phyloP scores from a whole-genome alignment of 768 basidiomycete genomes.

The Leccinum variicolor region DNA sequence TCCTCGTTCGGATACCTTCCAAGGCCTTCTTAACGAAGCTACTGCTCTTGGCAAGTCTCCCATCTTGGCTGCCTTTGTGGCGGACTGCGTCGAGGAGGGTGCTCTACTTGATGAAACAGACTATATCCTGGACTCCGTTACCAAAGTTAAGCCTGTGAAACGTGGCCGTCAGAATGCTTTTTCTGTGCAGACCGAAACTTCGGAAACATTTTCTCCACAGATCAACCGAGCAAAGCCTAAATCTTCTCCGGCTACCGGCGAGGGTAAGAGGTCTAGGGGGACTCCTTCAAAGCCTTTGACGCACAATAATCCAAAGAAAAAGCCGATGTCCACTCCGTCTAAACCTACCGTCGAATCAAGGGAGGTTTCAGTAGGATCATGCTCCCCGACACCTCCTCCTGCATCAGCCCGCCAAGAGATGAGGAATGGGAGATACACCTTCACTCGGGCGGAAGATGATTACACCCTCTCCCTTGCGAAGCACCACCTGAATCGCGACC shows the following conservation, averaged over 20 bases:
- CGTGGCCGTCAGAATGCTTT: constrained; percentile 20
- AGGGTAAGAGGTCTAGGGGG: constrained; percentile 1
- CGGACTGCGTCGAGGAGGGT: constrained; percentile 46
- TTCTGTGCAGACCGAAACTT: constrained; percentile 12
- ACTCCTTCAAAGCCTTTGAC: constrained; percentile 6
- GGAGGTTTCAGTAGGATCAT: constrained; percentile 4
- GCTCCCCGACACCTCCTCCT: constrained; percentile 48
- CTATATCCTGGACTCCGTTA: constrained; percentile 40
- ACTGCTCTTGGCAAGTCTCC: constrained; percentile 38
- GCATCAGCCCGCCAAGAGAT: constrained; percentile 27
- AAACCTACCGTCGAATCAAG: not conserved
- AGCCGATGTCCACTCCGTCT: not conserved
- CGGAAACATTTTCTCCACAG: constrained; percentile 2
- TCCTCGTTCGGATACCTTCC: constrained; percentile 47
- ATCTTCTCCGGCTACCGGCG: constrained; percentile 1
- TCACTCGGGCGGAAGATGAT: constrained; percentile 48
- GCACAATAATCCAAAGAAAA: constrained; percentile 9
- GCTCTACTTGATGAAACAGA: constrained; percentile 41
- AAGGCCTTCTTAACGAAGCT: constrained; percentile 41
- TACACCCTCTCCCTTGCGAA: constrained; percentile 45
- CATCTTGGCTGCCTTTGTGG: constrained; percentile 51
- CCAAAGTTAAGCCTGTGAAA: constrained; percentile 22
- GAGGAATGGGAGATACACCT: constrained; percentile 37
- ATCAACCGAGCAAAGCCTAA: constrained; percentile 4
- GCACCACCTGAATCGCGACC: constrained; percentile 47